Conservation (phyloP, 345 rosid species). For the Psidium guajava region DNA sequence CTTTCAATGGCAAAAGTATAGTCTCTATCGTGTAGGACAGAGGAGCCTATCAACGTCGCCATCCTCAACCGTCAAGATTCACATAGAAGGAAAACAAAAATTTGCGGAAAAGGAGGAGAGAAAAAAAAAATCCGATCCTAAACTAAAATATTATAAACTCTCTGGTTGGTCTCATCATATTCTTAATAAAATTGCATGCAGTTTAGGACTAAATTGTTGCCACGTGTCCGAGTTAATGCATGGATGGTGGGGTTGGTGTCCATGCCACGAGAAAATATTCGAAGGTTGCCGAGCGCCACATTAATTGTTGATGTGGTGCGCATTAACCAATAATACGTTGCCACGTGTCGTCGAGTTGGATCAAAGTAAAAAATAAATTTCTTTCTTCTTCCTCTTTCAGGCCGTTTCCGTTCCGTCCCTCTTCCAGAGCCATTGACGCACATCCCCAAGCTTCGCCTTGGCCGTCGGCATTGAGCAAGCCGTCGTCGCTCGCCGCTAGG, state of each 20-base stretch:
- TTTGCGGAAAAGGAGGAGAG: background rate
- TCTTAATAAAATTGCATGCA: background rate
- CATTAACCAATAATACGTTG: too few relatives aligned
- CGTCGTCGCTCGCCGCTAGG: too few relatives aligned
- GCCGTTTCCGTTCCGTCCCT: too few relatives aligned
- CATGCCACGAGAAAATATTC: too few relatives aligned
- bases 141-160: background rate
- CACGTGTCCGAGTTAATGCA: background rate
- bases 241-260: background rate
- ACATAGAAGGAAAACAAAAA: background rate
- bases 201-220: background rate
- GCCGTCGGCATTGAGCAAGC: too few relatives aligned
- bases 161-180: background rate
- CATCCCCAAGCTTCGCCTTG: too few relatives aligned
- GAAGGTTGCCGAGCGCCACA: too few relatives aligned
- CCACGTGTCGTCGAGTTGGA: too few relatives aligned
- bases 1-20: background rate
- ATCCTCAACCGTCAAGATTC: background rate
- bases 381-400: too few relatives aligned
- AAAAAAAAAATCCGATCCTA: background rate
- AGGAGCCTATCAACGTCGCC: background rate
- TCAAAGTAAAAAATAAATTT: too few relatives aligned
- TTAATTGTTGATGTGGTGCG: too few relatives aligned
- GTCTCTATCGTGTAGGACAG: background rate
- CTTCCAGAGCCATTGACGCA: too few relatives aligned